A percentile compares a stretch with the other conserved stretches of the same genome.
These are phyloP conservation scores for Zostera marina DNA, from an alignment of 116 monocot species.

Conservation along the genomic window DNA sequence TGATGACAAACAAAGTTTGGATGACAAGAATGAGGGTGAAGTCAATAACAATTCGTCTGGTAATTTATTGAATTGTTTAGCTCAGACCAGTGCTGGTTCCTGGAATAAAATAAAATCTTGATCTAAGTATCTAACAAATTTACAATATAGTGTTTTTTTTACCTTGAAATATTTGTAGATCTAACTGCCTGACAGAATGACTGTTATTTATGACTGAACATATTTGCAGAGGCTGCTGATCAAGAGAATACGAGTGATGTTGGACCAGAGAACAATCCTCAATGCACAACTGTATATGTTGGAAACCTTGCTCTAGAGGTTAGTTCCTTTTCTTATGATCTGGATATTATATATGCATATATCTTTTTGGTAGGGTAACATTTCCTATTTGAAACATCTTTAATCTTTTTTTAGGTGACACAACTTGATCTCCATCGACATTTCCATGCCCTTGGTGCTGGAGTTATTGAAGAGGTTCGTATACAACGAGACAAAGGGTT, in stretches of 20 bases:
- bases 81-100: background rate
- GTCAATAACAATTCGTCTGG: slow-evolving; percentile 39
- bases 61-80: slow-evolving; percentile 5
- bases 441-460: slow-evolving; percentile 59
- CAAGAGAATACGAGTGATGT: slow-evolving; percentile 42
- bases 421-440: slow-evolving; percentile 75
- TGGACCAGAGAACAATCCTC: slow-evolving; percentile 82
- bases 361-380: background rate
- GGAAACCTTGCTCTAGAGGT: slow-evolving; percentile 81
- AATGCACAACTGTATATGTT: slow-evolving; percentile 83
- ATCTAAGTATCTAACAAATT: background rate
- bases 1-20: slow-evolving; percentile 52
- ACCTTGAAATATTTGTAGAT: background rate
- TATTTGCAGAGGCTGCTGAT: slow-evolving; percentile 37
- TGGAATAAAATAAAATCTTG: background rate
- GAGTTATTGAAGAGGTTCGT: slow-evolving; percentile 77
- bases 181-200: too few species aligned
- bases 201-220: background rate
- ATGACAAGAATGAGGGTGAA: slow-evolving; percentile 48
- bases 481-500: slow-evolving; percentile 78
- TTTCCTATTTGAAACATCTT: background rate
- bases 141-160: background rate
- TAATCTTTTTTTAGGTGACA: slow-evolving; percentile 53
- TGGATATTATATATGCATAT: background rate
- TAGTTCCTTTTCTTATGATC: background rate